Evolutionary conservation across 1,284 basidiomycete species (phyloP), one percentile per base, ranked within the genome.

Genomic region (Xerocomus amazonicus): DNA sequence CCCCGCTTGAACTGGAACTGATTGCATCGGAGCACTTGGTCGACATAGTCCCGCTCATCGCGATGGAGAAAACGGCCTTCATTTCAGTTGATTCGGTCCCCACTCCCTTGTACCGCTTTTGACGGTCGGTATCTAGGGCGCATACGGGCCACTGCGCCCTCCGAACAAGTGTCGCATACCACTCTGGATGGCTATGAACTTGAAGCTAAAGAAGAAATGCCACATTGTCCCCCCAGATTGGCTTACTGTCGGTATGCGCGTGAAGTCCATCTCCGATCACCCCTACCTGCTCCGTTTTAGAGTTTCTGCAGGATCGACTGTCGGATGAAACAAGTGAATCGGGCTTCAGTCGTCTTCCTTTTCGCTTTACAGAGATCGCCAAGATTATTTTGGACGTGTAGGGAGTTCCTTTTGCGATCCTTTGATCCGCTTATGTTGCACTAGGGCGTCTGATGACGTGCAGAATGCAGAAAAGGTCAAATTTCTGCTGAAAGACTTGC

Each of bases 131-230:
- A 38, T 34, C 36, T 64, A 93, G 89, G 92, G 92, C 46, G 83
- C 89, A 50, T 97, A 94, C 61, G 97, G 97, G 1, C 96, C 97
- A 9, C 83, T 99, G 47, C 76, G 85, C 12, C 96, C 97, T 6
- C 94, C 96, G 10, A 78, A 81, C 39, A 88, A 89, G 65, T 77
- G 86, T 19, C 77, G 78, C 52, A 83, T 98, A 9, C 97, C 97
- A 0, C 75, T 98, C 6, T 99, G 96, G 97, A 87, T 99, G 70
- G 96, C 94, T 0, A 73, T 91, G 6, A 92, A 96, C 59, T 74
- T 99, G 48, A 98, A 98, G 69, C 70, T 87, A 57, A 97, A 97
- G 75, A 87, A 90, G 61, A 96, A 96, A 68, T 98, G 96, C 56
- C 81, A 91, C 57, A 90, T 99, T 39, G 78, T 97, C 6, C 78